Evolutionary conservation across 495 filamentous ascomycete species (phyloP), one percentile per base, ranked within the genome.

Genomic region (Penicillium tannophilum): DNA sequence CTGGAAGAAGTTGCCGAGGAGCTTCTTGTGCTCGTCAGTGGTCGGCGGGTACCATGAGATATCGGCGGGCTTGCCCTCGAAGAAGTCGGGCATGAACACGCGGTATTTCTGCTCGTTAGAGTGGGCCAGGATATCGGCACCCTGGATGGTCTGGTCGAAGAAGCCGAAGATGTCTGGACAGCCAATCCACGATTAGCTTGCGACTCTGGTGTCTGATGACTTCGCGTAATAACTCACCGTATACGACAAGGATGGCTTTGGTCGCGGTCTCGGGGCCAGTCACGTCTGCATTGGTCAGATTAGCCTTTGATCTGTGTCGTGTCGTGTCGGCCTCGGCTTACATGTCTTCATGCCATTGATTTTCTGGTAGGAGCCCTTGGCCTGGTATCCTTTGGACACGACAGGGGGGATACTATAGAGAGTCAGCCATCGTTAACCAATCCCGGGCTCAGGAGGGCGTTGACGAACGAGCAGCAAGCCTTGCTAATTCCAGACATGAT

Each of bases 21-120:
- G 84, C 78, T 90, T 70, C 70, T 86, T 80, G 79, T 97, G 91
- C 67, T 96, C 91, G 19, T 87, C 76, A 48, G 78, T 97, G 72
- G 90, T 80, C 20, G 93, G 90, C 0, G 93, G 93, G 78, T 88
- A 90, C 78, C 77, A 77, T 47, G 70, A 67, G 54, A 73, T 74
- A 28, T 76, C 66, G 48, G 77, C 74, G 23, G 79, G 79, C 23
- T 71, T 68, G 59, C 79, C 81, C 47, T 82, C 70, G 67, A 84
- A 84, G 64, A 84, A 83, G 53, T 84, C 82, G n/a, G 82, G 82
- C 41, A 85, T 79, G 70, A 80, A 83, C 35, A 85, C 79, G 49
- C 76, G 76, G 67, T 84, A 83, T 60, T 83, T 79, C 58, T 79
- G 72, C n/a, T 71, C 60, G 48, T 63, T 67, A 43, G 77, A 68